phyloP scores from a whole-genome alignment of 345 rosid species.

The Trapa bicornis region DNA sequence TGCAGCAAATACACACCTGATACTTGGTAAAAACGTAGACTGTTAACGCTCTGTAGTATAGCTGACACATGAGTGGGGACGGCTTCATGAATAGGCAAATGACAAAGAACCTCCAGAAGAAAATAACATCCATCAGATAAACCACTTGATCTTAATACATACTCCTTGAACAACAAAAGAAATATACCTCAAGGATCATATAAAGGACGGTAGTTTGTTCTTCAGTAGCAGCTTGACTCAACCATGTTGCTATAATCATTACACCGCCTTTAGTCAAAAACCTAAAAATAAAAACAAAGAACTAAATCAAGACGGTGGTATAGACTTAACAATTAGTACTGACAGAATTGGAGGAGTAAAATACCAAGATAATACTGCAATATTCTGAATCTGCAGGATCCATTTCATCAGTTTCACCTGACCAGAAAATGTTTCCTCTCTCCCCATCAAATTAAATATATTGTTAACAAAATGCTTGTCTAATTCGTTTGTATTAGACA shows the following conservation, averaged over 20 bases:
- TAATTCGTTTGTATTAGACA: constrained; percentile 43
- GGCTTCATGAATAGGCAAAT: constrained; percentile 83
- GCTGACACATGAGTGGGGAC: constrained; percentile 89
- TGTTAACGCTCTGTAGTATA: constrained; percentile 75
- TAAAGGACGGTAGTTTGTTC: constrained; percentile 74
- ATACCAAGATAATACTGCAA: constrained; percentile 69
- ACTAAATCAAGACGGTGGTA: constrained; percentile 3
- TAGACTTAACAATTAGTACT: neutral
- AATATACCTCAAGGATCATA: constrained; percentile 52
- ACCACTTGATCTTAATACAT: neutral
- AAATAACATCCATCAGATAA: constrained; percentile 4
- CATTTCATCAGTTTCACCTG: constrained; percentile 84
- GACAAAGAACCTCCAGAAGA: constrained; percentile 55
- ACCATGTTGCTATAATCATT: constrained; percentile 88
- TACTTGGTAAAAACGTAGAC: constrained; percentile 60
- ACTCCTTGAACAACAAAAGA: neutral
- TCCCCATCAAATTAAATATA: constrained; percentile 49
- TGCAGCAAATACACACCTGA: constrained; percentile 58
- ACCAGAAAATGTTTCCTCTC: constrained; percentile 88
- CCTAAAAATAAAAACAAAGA: constrained; percentile 34
- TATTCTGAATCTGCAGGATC: constrained; percentile 78
- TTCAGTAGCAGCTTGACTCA: constrained; percentile 77
- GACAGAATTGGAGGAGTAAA: neutral
- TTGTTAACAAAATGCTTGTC: constrained; percentile 66
- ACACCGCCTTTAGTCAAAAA: constrained; percentile 82